phyloP scores from a whole-genome alignment of 768 basidiomycete species.

The Mycena amicta region DNA sequence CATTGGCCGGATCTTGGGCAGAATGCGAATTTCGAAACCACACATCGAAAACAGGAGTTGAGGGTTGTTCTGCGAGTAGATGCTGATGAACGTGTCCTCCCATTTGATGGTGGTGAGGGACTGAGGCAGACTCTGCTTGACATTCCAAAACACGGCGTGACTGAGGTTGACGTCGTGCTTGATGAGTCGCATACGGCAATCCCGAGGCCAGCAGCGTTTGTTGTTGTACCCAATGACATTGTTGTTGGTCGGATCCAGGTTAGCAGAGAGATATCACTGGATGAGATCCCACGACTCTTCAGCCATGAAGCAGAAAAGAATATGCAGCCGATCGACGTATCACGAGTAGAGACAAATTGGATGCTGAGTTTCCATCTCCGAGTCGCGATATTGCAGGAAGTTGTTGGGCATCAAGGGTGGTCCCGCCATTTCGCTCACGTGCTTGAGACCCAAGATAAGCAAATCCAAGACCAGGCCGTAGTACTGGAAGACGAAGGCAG shows the following conservation, averaged over 20 bases:
- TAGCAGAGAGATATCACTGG: conserved; percentile 94
- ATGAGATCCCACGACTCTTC: conserved; percentile 97
- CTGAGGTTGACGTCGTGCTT: conserved; percentile 99
- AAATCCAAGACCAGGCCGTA: conserved; percentile 95
- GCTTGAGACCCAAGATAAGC: conserved; percentile 93
- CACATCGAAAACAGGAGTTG: conserved; percentile 98
- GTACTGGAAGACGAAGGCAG: conserved; percentile 98
- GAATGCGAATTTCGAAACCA: conserved; percentile 97
- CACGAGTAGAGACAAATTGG: conserved; percentile 98
- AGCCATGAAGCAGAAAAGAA: conserved; percentile 96
- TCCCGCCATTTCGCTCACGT: conserved; percentile 98
- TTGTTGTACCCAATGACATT: conserved; percentile 99
- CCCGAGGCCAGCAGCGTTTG: conserved; percentile 98
- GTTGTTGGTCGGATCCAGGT: conserved; percentile 98
- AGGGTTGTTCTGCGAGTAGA: conserved; percentile 97
- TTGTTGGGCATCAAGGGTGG: conserved; percentile 98
- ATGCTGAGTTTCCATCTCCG: conserved; percentile 91
- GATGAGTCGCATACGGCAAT: conserved; percentile 98
- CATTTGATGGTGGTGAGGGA: conserved; percentile 98
- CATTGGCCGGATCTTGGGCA: conserved; percentile 94
- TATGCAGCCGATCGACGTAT: conserved; percentile 93
- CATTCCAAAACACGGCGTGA: conserved; percentile 98
- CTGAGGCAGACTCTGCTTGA: conserved; percentile 93
- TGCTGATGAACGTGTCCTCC: conserved; percentile 97
- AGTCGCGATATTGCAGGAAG: conserved; percentile 96